Evolutionary conservation across 2,329 filamentous ascomycete species (phyloP).

Genomic region (Pestalotiopsis sp.): DNA sequence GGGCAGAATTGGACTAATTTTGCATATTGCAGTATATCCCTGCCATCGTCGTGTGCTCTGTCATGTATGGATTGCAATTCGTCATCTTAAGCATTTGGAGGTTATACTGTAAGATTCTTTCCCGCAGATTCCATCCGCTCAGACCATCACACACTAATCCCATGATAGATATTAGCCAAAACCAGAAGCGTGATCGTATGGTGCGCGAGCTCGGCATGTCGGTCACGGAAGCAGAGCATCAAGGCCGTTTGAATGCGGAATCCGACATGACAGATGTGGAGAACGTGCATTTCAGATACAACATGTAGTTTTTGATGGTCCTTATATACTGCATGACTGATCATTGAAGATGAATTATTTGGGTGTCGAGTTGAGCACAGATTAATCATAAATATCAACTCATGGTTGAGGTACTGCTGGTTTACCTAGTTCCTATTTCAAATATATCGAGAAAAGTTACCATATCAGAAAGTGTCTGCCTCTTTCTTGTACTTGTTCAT

Average conservation of each 20-base stretch:
- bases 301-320: not conserved
- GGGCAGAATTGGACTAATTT: not conserved
- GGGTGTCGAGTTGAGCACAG: too few species aligned
- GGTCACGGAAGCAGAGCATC: conserved; percentile 24
- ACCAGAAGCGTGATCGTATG: conserved; percentile 22
- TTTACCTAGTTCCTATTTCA: too few species aligned
- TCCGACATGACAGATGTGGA: conserved; percentile 22
- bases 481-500: too few species aligned
- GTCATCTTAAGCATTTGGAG: conserved; percentile 25
- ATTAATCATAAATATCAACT: too few species aligned
- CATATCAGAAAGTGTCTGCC: too few species aligned
- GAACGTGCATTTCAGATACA: conserved; percentile 20
- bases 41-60: conserved; percentile 22
- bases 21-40: conserved; percentile 14
- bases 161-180: conserved; percentile 28
- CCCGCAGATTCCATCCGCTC: not conserved
- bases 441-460: too few species aligned
- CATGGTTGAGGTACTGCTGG: too few species aligned
- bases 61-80: conserved; percentile 28
- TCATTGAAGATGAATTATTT: too few species aligned
- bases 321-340: not conserved
- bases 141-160: not conserved
- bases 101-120: conserved; percentile 24
- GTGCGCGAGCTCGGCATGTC: conserved; percentile 25
- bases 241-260: conserved; percentile 28